phyloP scores from a whole-genome alignment of 768 basidiomycete genomes.

The Suillus occidentalis region DNA sequence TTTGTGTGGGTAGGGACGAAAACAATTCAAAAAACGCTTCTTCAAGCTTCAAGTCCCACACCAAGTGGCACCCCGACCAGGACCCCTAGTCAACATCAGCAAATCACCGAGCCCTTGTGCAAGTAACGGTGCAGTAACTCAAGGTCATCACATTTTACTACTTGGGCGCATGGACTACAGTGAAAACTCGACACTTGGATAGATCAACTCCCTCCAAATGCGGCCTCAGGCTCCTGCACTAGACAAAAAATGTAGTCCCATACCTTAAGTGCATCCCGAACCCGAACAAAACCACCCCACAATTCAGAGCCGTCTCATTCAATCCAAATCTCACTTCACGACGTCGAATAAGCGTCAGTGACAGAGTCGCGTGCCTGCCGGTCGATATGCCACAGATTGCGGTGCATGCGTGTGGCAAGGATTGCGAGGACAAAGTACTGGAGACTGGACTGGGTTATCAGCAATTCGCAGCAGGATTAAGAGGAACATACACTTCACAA shows the following conservation, averaged over 20 bases:
- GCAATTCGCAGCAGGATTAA: not conserved
- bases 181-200: not conserved
- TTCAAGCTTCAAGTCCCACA: too few species aligned
- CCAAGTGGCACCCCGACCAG: too few species aligned
- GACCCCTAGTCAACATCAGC: too few species aligned
- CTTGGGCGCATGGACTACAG: too few species aligned
- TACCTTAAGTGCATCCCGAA: not conserved
- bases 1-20: too few species aligned
- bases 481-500: not conserved
- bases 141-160: too few species aligned
- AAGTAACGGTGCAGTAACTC: too few species aligned
- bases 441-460: not conserved
- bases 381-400: not conserved
- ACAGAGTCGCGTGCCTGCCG: not conserved
- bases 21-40: too few species aligned
- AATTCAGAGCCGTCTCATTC: not conserved
- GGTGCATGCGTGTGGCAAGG: not conserved
- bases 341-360: not conserved
- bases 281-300: not conserved
- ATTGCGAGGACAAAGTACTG: not conserved
- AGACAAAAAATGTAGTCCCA: not conserved
- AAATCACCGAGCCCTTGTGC: too few species aligned
- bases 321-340: not conserved
- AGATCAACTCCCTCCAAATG: not conserved
- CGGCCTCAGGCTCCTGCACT: not conserved